Percentiles rank a stretch among this genome's conserved stretches.
Conservation (phyloP, 1,139 yeast species). For the Ogataea hybrid region DNA sequence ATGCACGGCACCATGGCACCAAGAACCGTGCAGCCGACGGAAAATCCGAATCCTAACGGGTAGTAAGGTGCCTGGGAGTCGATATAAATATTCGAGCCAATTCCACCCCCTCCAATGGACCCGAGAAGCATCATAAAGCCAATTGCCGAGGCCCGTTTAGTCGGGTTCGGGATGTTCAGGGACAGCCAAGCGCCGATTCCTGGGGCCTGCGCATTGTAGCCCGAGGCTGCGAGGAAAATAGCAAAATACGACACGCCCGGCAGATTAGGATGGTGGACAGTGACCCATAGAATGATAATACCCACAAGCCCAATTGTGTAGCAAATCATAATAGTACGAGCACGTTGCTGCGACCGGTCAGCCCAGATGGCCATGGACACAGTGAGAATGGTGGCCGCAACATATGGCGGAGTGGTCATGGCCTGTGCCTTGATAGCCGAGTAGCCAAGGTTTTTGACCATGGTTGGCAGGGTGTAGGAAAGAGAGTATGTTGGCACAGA, state of each 20-base stretch:
- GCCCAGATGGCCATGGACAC: conserved; percentile 21
- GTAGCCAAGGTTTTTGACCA: conserved; percentile 23
- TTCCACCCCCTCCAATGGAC: conserved; percentile 20
- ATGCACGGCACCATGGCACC: conserved; percentile 20
- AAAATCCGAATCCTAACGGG: conserved; percentile 19
- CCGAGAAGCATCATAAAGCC: conserved; percentile 21
- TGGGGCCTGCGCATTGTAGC: conserved; percentile 20
- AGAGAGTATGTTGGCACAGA: conserved; percentile 20
- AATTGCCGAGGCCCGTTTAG: conserved; percentile 18
- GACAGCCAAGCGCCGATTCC: conserved; percentile 21
- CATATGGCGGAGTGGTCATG: conserved; percentile 19
- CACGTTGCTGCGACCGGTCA: conserved; percentile 13
- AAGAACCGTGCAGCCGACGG: conserved; percentile 17
- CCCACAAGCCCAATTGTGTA: conserved; percentile 19
- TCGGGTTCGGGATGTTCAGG: conserved; percentile 17
- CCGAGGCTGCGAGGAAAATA: conserved; percentile 19
- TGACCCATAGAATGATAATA: conserved; percentile 17
- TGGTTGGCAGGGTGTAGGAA: conserved; percentile 22
- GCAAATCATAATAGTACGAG: conserved; percentile 15
- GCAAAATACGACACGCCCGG: conserved; percentile 21
- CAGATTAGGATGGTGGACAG: conserved; percentile 14
- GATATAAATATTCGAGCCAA: conserved; percentile 19
- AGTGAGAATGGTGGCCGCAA: conserved; percentile 20
- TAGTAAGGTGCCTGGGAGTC: conserved; percentile 17
- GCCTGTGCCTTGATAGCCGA: conserved; percentile 23